Conservation (phyloP, 179 eudicot species). For the Carnegiea gigantea region DNA sequence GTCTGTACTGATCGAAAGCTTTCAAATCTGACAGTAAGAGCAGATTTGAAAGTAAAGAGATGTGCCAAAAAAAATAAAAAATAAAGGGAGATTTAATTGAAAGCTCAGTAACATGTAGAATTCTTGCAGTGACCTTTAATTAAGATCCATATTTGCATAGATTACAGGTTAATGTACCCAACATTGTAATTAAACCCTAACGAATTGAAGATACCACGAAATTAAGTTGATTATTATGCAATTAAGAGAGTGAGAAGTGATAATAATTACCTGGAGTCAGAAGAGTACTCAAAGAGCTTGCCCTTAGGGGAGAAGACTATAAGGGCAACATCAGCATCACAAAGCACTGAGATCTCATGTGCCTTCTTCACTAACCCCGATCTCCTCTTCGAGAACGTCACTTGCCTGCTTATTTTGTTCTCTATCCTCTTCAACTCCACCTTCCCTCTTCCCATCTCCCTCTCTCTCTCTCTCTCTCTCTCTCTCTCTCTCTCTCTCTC, state of each 20-base stretch:
- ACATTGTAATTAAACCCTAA: neutral
- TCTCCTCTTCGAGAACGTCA: conserved; percentile 70
- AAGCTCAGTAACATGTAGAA: no score
- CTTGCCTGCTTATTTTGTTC: conserved; percentile 78
- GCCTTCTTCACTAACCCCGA: conserved; percentile 72
- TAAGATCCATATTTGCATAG: no score
- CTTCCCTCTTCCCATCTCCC: conserved; percentile 64
- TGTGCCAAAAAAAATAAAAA: no score
- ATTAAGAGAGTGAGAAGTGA: neutral
- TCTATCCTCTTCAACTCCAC: conserved; percentile 77
- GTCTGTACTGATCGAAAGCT: no score
- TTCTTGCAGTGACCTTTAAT: no score
- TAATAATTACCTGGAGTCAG: conserved; percentile 46
- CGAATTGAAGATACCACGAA: neutral
- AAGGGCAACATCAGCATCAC: conserved; percentile 75
- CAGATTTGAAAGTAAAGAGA: no score
- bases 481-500: neutral
- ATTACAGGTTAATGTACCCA: no score
- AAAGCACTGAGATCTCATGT: conserved; percentile 70
- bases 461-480: conserved; percentile 4
- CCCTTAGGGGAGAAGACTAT: conserved; percentile 74
- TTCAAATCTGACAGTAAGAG: no score
- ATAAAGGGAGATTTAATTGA: no score
- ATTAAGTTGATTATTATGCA: neutral
- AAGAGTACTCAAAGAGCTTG: conserved; percentile 63